Base-by-base conservation (phyloP, 2,329 filamentous ascomycete species). In the Trichophaea hybrida region DNA sequence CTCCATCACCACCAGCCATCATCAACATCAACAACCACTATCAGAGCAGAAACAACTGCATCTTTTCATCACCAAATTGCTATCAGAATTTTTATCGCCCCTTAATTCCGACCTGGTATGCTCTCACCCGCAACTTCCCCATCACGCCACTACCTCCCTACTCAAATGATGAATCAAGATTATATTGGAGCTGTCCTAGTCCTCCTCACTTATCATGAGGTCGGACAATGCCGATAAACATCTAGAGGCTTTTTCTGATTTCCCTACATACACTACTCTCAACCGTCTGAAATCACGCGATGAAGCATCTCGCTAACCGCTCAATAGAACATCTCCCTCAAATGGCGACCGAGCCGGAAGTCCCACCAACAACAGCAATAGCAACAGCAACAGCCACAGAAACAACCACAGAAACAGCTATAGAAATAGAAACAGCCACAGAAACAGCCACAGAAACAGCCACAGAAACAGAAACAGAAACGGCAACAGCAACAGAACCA, bases 151-250 rank as follows among this genome's bases (percentile, higher is more conserved):
- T 12, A 44, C 43, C 43, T 35, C 44, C 46, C 37, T n/a, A n/a
- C 31, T 51, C 44, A 57, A 51, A 74, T 80, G 80, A 83, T 83
- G 80, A 82, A 71, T 69, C 69, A 70, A 70, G 70, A 69, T 67
- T 71, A 75, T 85, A 86, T 86, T 87, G 84, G 84, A 87, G 84
- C 84, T 86, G 83, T 87, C 84, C 82, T 79, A 79, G 75, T 72
- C 71, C 70, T 58, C 55, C 40, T 57, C 32, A 8, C 33, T 35
- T 57, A 57, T 57, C 55, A 57, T 34, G 24, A 31, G 24, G 31
- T 12, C 53, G 50, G 59, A 57, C 72, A 68, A 74, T 84, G 81
- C 76, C 78, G 83, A 86, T 75, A 74, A 71, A 77, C 75, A 73
- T 64, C 67, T 61, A 62, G 40, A 58, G 15, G 60, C 60, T 72